Conservation (phyloP, 1,139 yeast species). For the Pneumocystis murina region DNA sequence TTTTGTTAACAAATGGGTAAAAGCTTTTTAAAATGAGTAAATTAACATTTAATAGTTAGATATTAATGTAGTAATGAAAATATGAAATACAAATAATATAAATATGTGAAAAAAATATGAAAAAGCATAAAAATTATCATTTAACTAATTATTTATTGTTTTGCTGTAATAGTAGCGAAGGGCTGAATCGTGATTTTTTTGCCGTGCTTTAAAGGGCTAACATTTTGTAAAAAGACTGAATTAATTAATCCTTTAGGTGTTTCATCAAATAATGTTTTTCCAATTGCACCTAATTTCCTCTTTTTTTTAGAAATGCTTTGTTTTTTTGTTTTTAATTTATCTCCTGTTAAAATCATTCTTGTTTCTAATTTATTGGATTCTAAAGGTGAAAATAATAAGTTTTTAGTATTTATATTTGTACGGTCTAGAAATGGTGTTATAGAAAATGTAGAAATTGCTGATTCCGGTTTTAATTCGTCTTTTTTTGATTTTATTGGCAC, state of each 20-base stretch:
- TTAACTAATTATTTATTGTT: not conserved
- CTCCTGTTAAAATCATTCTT: not conserved
- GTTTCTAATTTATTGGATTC: not conserved
- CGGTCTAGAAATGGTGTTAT: not conserved
- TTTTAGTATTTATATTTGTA: not conserved
- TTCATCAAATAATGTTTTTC: not conserved
- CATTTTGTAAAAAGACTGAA: not conserved
- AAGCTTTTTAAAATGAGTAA: too few species aligned
- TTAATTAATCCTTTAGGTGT: not conserved
- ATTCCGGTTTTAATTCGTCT: not conserved
- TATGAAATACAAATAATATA: not conserved
- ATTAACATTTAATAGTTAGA: too few species aligned
- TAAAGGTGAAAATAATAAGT: not conserved
- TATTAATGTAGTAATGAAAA: not conserved
- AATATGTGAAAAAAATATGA: not conserved
- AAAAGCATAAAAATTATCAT: not conserved
- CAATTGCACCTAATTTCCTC: not conserved
- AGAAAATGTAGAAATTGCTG: not conserved
- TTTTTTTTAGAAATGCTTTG: not conserved
- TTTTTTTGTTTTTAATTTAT: not conserved
- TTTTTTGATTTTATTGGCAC: not conserved
- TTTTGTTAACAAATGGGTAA: too few species aligned
- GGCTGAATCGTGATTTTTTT: not conserved
- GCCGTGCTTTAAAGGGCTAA: not conserved
- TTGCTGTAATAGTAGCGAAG: not conserved